Evolutionary conservation across 192 early-diverging fungal genomes (phyloP), one percentile per base, ranked within the genome.

Genomic region (Obelidium mucronatum): DNA sequence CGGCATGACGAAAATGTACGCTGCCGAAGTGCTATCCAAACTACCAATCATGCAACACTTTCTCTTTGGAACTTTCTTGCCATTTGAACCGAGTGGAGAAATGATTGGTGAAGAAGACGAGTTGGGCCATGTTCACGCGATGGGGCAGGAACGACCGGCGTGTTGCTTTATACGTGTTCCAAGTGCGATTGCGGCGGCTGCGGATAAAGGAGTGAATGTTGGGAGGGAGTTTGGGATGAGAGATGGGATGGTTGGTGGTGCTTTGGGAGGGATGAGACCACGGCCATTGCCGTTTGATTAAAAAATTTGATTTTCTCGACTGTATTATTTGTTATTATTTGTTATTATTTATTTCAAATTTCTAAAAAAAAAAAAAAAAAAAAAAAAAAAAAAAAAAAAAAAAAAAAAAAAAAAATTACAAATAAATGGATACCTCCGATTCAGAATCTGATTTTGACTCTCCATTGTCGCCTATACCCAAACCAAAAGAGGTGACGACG

Each of bases 21-120:
- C 87, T 24, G 95, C 92, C 0, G 96, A 99, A 67, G 97, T 82
- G 64, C 79, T 78, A 39, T 74, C 90, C 36, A 99, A 99, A 80
- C 88, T 97, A 40, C 97, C 97, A 1, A 95, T 99, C 26, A 95
- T 98, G 82, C 97, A 99, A 83, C 97, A 99, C 73, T 93, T 96
- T 79, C 83, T 92, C 63, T 99, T 99, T 88, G 97, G 96, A 19
- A 80, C 85, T 19, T 75, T 96, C 26, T 65, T 97, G 33, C 84
- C 89, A 39, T 97, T 98, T 78, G 82, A 87, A 44, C 42, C 67
- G 15, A 63, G 39, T 30, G 72, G 64, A 13, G 30, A 31, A 3
- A 61, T 80, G 54, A 42, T 78, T 24, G 67, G 81, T 3, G 85
- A 91, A 36, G 83, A 88, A n/a, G 72, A 77, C 40, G 88, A 78